A percentile compares a stretch with the other conserved stretches of the same genome.
These are phyloP conservation scores for Hanseniaspora taiwanica DNA, from an alignment of 805 yeast genomes.

Conservation along the genomic window DNA sequence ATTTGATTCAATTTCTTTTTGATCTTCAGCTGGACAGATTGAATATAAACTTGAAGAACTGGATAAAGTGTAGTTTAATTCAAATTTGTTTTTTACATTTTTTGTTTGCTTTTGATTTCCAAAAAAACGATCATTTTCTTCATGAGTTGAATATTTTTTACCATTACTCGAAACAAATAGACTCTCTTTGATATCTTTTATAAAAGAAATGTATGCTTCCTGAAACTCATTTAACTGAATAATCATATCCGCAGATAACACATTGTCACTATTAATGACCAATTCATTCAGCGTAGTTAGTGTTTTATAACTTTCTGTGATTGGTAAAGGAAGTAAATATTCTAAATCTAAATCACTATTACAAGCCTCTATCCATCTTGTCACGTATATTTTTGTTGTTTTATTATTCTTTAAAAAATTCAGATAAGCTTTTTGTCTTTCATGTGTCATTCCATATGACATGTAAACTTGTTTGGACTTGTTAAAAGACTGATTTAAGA, in stretches of 20 bases:
- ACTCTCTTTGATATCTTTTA: too few species aligned
- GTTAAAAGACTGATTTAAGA: constrained; percentile 20
- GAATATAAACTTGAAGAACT: neutral
- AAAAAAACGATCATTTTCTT: too few species aligned
- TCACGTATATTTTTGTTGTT: constrained; percentile 11
- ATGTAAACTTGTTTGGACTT: constrained; percentile 24
- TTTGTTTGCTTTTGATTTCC: too few species aligned
- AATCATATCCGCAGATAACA: too few species aligned
- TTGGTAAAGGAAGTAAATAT: neutral
- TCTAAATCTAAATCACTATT: neutral
- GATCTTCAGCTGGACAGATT: too few species aligned
- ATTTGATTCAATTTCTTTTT: too few species aligned
- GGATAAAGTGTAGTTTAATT: neutral
- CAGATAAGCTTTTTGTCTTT: constrained; percentile 19
- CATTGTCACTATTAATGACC: neutral
- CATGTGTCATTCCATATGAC: constrained; percentile 22
- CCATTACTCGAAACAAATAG: too few species aligned
- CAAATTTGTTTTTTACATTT: neutral
- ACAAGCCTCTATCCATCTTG: constrained; percentile 26
- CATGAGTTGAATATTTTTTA: too few species aligned
- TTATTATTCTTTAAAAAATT: constrained; percentile 8
- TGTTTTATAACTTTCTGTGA: neutral
- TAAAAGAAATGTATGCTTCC: too few species aligned
- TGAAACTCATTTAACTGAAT: too few species aligned
- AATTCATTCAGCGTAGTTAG: neutral